Conservation (phyloP, 2,329 filamentous ascomycete species). For the Botryosphaeria agaves region DNA sequence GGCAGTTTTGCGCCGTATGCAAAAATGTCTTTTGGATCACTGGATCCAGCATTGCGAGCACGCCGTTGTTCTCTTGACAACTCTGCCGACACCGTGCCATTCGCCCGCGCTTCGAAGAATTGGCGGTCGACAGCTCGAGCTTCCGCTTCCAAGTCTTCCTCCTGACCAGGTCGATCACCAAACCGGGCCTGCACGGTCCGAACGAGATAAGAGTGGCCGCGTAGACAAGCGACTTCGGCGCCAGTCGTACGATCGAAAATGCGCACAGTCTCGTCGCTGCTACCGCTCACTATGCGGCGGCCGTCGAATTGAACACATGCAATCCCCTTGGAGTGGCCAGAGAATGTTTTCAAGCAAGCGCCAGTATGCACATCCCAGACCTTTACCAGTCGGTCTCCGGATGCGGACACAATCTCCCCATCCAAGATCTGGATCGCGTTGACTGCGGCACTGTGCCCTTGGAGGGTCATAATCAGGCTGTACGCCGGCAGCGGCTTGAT, state of each 20-base stretch:
- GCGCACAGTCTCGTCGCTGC: slow-evolving; percentile 88
- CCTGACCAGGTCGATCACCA: slow-evolving; percentile 68
- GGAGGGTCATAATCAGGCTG: slow-evolving; percentile 58
- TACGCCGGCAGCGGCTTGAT: slow-evolving; percentile 48
- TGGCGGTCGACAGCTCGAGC: slow-evolving; percentile 56
- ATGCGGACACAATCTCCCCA: slow-evolving; percentile 81
- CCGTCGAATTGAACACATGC: slow-evolving; percentile 96
- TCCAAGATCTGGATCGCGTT: slow-evolving; percentile 88
- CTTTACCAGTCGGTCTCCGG: slow-evolving; percentile 84
- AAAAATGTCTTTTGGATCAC: slow-evolving; percentile 56
- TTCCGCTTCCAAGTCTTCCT: slow-evolving; percentile 54
- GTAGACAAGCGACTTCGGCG: slow-evolving; percentile 75
- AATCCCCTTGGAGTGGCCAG: slow-evolving; percentile 87
- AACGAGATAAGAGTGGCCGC: slow-evolving; percentile 69
- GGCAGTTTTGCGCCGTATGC: slow-evolving; percentile 75
- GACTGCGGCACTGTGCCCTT: slow-evolving; percentile 79
- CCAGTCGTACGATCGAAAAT: slow-evolving; percentile 81
- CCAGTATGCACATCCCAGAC: slow-evolving; percentile 83
- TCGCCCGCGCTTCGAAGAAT: slow-evolving; percentile 44
- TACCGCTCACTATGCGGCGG: slow-evolving; percentile 82
- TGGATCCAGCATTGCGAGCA: slow-evolving; percentile 49
- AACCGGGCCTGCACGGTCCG: slow-evolving; percentile 92
- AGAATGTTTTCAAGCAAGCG: slow-evolving; percentile 56
- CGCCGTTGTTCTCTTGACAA: background rate
- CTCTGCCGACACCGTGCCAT: slow-evolving; percentile 13